A percentile compares a stretch with the other conserved stretches of the same genome.
Conservation (phyloP, 768 basidiomycete species). For the Pholiota conissans region DNA sequence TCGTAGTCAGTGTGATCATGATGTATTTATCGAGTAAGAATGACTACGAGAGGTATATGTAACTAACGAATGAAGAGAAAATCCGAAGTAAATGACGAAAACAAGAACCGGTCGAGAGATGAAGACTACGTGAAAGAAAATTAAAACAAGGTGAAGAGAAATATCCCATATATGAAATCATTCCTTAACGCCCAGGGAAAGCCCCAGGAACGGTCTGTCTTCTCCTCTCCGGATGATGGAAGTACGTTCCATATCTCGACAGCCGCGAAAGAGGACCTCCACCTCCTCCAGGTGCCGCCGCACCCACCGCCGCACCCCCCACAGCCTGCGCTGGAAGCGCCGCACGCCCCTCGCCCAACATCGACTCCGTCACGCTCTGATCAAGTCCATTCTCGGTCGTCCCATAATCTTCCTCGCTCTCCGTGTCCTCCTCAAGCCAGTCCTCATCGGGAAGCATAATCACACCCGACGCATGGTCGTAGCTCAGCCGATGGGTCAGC, state of each 20-base stretch:
- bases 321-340: neutral
- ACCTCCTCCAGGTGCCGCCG: conserved; percentile 3
- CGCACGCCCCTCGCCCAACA: conserved; percentile 16
- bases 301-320: conserved; percentile 7
- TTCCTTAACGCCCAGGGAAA: conserved; percentile 36
- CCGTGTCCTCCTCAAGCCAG: conserved; percentile 51
- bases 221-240: conserved; percentile 81
- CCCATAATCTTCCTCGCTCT: conserved; percentile 51
- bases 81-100: no score
- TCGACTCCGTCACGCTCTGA: conserved; percentile 25
- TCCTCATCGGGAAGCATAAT: conserved; percentile 85
- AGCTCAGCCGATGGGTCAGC: conserved; percentile 69
- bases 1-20: no score
- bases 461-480: conserved; percentile 83
- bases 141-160: neutral
- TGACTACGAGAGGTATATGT: no score
- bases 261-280: conserved; percentile 37
- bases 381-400: conserved; percentile 31
- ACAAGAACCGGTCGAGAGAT: no score
- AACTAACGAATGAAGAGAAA: no score
- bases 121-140: no score
- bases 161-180: neutral
- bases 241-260: conserved; percentile 76
- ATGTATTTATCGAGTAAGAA: no score
- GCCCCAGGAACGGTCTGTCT: conserved; percentile 61